Evolutionary conservation across 1,284 basidiomycete genomes (phyloP).

Genomic region (Ustilago crameri): DNA sequence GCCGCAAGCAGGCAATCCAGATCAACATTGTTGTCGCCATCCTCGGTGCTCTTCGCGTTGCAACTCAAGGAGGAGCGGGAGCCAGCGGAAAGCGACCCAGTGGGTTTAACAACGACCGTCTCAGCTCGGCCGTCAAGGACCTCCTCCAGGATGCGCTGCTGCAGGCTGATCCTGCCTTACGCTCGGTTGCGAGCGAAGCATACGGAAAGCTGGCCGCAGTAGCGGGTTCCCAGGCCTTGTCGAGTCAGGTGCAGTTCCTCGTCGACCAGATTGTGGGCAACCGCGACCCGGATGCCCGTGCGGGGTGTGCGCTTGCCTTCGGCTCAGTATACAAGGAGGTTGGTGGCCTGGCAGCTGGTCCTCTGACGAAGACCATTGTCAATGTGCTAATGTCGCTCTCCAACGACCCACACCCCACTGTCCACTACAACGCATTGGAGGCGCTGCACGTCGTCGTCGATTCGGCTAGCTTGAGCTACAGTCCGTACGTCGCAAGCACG

Average conservation of each 20-base stretch:
- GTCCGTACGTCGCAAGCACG: slow-evolving; percentile 86
- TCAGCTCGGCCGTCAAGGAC: slow-evolving; percentile 77
- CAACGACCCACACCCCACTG: slow-evolving; percentile 94
- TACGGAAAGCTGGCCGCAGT: slow-evolving; percentile 87
- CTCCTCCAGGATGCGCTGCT: slow-evolving; percentile 86
- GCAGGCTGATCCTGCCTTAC: slow-evolving; percentile 81
- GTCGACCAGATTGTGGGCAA: slow-evolving; percentile 97
- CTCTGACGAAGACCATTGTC: slow-evolving; percentile 93
- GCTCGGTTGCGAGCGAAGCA: slow-evolving; percentile 85
- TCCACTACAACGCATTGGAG: slow-evolving; percentile 90
- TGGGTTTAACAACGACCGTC: slow-evolving; percentile 73
- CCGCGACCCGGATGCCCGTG: slow-evolving; percentile 89
- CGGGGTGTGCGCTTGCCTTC: slow-evolving; percentile 92
- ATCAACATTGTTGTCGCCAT: slow-evolving; percentile 86
- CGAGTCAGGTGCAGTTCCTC: slow-evolving; percentile 86
- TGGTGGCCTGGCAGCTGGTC: slow-evolving; percentile 90
- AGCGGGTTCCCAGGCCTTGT: slow-evolving; percentile 85
- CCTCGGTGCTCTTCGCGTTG: slow-evolving; percentile 76
- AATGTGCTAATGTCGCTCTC: slow-evolving; percentile 95
- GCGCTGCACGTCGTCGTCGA: slow-evolving; percentile 88
- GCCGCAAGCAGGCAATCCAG: slow-evolving; percentile 85
- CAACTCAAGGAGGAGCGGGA: slow-evolving; percentile 38
- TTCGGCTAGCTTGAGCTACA: slow-evolving; percentile 90
- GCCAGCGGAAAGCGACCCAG: slow-evolving; percentile 51
- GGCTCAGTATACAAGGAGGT: slow-evolving; percentile 93